Evolutionary conservation across 768 basidiomycete genomes (phyloP), one percentile per base, ranked within the genome.

Genomic region (Podaxis sp.): DNA sequence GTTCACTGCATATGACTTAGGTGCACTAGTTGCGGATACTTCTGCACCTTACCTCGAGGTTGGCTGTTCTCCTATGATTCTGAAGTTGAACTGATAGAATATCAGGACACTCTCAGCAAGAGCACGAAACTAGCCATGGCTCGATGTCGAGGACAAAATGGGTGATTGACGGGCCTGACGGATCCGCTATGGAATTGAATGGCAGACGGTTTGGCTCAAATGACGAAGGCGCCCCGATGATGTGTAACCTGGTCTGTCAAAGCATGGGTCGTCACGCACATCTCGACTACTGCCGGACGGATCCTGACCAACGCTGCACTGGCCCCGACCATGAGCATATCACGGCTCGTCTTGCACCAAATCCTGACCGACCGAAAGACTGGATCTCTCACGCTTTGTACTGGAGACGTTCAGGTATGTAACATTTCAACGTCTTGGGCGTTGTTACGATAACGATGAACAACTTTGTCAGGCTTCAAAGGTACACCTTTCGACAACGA

Each of bases 61-160:
- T 63, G 40, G 74, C 57, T 24, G 44, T 9, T 7, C n/a, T 44
- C 42, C 6, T 6, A n/a, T 44, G 42, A 30, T 30, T 30, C 28
- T 30, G 15, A 6, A 17, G 2, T 3, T 44, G 6, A 30, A 2
- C n/a, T 44, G 42, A 44, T 44, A 17, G 13, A n/a, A 44, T 44
- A 0, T 17, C 26, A 88, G 87, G 82, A 0, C 87, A 88, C 61
- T 60, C 83, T 0, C 85, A 88, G 61, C 77, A 80, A 65, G 83
- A 85, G 51, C 87, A 88, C 42, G 85, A 87, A 49, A 88, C 87
- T 0, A 77, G 76, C 15, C 87, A 88, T 61, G 87, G 87, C 4
- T 86, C 84, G 1, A 87, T 87, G 86, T 82, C 84, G 0, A 77
- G 74, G 59, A 82, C 84, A 0, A 75, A 76, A 46, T 88, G 87